Conservation (phyloP, 805 yeast species). For the Huiozyma sinensis region DNA sequence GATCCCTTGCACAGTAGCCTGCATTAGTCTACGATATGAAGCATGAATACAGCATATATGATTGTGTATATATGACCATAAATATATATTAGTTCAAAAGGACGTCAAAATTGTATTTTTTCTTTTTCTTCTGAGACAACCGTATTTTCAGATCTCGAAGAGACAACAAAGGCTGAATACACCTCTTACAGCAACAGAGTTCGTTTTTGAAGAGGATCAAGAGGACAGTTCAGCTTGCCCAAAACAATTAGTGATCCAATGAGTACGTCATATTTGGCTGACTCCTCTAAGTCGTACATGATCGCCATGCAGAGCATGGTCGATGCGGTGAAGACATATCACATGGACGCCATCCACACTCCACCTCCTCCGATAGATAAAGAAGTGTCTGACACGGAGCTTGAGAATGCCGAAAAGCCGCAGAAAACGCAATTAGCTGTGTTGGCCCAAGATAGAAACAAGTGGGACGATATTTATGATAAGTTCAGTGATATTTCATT, state of each 20-base stretch:
- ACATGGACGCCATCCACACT: slow-evolving; percentile 8
- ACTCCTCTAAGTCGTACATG: slow-evolving; percentile 67
- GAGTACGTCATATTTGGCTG: slow-evolving; percentile 42
- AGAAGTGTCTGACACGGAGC: slow-evolving; percentile 32
- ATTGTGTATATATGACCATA: too few relatives aligned
- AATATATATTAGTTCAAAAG: too few relatives aligned
- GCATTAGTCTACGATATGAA: too few relatives aligned
- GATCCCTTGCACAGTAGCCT: neutral
- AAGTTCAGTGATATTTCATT: slow-evolving; percentile 25
- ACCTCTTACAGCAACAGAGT: neutral
- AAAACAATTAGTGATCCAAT: slow-evolving; percentile 14
- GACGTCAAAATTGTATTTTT: too few relatives aligned
- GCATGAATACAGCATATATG: too few relatives aligned
- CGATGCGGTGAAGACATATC: slow-evolving; percentile 33
- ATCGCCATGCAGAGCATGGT: slow-evolving; percentile 67
- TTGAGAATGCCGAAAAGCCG: slow-evolving; percentile 17
- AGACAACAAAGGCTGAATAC: neutral
- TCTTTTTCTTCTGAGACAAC: too few relatives aligned
- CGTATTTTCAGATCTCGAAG: too few relatives aligned
- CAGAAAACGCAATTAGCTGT: slow-evolving; percentile 17
- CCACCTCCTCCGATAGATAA: slow-evolving; percentile 7
- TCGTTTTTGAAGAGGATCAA: too few relatives aligned
- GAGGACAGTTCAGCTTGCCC: neutral
- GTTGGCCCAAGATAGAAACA: slow-evolving; percentile 31
- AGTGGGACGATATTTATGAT: slow-evolving; percentile 31